These are phyloP conservation scores for Ceratobasidium sp. DNA, from an alignment of 1,284 basidiomycete genomes.

Conservation along the genomic window DNA sequence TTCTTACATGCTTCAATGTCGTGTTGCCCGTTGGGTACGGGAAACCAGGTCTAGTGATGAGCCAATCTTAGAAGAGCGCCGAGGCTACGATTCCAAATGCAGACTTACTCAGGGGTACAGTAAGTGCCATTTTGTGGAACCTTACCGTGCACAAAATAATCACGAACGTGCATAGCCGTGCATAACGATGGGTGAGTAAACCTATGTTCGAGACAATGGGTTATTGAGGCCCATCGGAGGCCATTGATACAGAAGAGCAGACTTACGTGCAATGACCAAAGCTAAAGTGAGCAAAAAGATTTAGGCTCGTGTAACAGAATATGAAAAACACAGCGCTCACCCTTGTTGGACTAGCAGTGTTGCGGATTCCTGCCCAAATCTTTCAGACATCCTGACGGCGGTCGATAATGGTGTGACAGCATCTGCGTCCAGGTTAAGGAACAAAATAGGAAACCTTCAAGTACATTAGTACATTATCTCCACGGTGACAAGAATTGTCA, in stretches of 20 bases:
- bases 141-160: slow-evolving; percentile 11
- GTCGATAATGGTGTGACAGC: slow-evolving; percentile 7
- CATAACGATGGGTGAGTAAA: slow-evolving; percentile 4
- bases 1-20: no score
- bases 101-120: slow-evolving; percentile 1
- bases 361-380: slow-evolving; percentile 12
- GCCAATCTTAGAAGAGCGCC: no score
- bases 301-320: not conserved
- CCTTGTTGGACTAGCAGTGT: not conserved
- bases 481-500: no score
- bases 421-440: slow-evolving; percentile 2
- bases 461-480: not conserved
- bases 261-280: slow-evolving; percentile 30
- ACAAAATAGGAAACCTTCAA: slow-evolving; percentile 14
- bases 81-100: no score
- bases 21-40: no score
- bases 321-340: not conserved
- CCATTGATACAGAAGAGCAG: not conserved
- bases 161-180: not conserved
- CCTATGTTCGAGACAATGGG: not conserved
- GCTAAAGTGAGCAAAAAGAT: not conserved
- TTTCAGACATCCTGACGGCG: slow-evolving; percentile 4
- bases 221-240: not conserved
- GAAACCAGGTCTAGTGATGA: no score
- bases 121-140: not conserved